Base-by-base conservation (phyloP, 345 rosid species). In the Alliaria petiolata region DNA sequence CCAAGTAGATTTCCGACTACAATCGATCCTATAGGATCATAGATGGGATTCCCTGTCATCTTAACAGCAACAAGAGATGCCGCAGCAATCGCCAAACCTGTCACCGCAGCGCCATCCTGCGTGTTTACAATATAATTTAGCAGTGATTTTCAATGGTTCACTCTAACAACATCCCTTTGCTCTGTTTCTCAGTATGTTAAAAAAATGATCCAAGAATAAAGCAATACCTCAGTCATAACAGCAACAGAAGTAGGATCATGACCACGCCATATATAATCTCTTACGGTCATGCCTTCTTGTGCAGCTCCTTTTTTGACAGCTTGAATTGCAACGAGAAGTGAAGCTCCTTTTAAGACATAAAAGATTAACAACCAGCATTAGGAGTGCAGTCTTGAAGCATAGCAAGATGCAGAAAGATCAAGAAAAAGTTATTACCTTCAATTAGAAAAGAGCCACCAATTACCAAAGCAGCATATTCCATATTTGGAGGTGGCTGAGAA, bases 191-290 rank as follows among this genome's bases (percentile, higher is more conserved):
- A 1, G 28, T 19, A 43, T 31, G 30, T 40, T 51, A 62, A 43
- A 46, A 64, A 9, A 46, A 30, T 17, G 4, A 59, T 36, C 33
- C 38, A 49, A 52, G 35, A 38, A 51, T 30, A 60, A 30, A 33
- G n/a, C 35, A 38, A 61, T 78, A 91, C 98, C 95, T 91, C 97
- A 31, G 97, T 91, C 98, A 93, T 93, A 74, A 93, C 98, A 44
- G 98, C 98, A 83, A 93, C 98, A 42, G 98, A 84, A 33, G 98
- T 93, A 46, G 98, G 98, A 83, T 93, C 98, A 87, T 93, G 98
- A 59, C 98, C 98, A 70, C 97, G 97, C 98, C 98, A 93, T 34
- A 93, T 73, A 74, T 84, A 93, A 66, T 93, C 97, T 69, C 90
- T 85, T 63, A 93, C 70, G 53, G 60, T 89, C 98, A 93, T 91